Evolutionary conservation across 345 rosid species (phyloP).

Genomic region (Citrus maxima): DNA sequence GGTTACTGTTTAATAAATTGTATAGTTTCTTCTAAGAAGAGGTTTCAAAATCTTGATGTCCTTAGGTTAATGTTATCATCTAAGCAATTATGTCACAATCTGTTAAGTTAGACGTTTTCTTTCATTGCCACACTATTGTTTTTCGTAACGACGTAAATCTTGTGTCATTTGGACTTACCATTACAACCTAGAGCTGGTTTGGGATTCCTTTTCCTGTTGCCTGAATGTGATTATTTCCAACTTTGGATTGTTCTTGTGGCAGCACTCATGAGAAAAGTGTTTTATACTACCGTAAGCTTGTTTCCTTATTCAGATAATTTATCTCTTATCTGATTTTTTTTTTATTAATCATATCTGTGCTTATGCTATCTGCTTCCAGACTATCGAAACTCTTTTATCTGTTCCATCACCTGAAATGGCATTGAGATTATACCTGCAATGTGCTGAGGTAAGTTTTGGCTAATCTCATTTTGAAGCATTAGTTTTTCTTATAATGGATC

Average conservation of each 20-base stretch:
- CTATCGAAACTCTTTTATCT: conserved; percentile 60
- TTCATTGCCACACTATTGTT: not conserved
- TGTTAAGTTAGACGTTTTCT: not conserved
- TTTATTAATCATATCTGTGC: not conserved
- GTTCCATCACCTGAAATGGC: conserved; percentile 84
- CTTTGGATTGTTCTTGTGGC: not conserved
- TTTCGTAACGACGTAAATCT: not conserved
- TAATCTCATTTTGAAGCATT: not conserved
- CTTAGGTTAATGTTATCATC: not conserved
- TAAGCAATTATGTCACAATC: not conserved
- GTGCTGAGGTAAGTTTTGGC: conserved; percentile 78
- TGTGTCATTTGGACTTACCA: not conserved
- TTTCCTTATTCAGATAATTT: not conserved
- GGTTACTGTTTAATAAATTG: conserved; percentile 34
- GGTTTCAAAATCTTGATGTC: not conserved
- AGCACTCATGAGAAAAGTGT: not conserved
- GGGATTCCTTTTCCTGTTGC: not conserved
- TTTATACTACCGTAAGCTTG: not conserved
- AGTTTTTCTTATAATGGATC: not conserved
- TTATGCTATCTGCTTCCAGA: conserved; percentile 38
- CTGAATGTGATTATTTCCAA: conserved; percentile 5
- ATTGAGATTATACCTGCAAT: conserved; percentile 71
- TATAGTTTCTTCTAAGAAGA: not conserved
- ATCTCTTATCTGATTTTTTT: not conserved
- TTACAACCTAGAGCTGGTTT: conserved; percentile 2